A percentile compares a stretch with the other conserved stretches of the same genome.
These are phyloP conservation scores for Botrytis byssoidea DNA, from an alignment of 2,329 filamentous ascomycete genomes.

Conservation along the genomic window DNA sequence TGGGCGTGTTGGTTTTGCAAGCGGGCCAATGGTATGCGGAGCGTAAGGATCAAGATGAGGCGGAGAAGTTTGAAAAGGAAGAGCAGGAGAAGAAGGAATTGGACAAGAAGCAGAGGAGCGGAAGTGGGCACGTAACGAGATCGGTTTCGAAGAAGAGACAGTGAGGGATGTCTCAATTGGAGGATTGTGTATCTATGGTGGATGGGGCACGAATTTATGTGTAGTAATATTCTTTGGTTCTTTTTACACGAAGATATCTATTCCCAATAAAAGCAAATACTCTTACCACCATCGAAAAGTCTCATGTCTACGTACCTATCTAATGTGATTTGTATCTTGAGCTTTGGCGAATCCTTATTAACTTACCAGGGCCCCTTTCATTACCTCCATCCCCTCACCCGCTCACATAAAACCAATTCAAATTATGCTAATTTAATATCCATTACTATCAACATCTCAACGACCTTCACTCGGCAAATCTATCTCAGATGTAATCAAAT, in stretches of 20 bases:
- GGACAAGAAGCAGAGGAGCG: slow-evolving; percentile 36
- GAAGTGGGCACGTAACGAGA: slow-evolving; percentile 28
- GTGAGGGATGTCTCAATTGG: slow-evolving; percentile 21
- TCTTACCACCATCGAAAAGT: neutral
- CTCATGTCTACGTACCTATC: neutral
- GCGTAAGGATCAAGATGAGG: slow-evolving; percentile 83
- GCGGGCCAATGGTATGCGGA: slow-evolving; percentile 99
- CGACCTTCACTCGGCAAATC: neutral
- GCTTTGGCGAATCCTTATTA: neutral
- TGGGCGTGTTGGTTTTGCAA: slow-evolving; percentile 90
- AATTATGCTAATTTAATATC: neutral
- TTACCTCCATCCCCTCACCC: neutral
- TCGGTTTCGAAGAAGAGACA: slow-evolving; percentile 41
- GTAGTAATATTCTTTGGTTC: slow-evolving; percentile 2
- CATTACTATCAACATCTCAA: neutral
- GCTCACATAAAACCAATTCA: neutral
- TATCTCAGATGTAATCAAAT: neutral
- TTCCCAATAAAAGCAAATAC: neutral
- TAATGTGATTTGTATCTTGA: neutral
- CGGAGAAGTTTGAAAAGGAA: slow-evolving; percentile 60
- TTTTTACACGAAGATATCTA: slow-evolving; percentile 7
- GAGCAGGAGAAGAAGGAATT: slow-evolving; percentile 48
- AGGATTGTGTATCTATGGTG: neutral
- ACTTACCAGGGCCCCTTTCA: neutral
- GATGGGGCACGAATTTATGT: neutral